A percentile compares a stretch with the other conserved stretches of the same genome.
These are phyloP conservation scores for Diplotaxis tenuifolia DNA, from an alignment of 345 rosid genomes.

Conservation along the genomic window DNA sequence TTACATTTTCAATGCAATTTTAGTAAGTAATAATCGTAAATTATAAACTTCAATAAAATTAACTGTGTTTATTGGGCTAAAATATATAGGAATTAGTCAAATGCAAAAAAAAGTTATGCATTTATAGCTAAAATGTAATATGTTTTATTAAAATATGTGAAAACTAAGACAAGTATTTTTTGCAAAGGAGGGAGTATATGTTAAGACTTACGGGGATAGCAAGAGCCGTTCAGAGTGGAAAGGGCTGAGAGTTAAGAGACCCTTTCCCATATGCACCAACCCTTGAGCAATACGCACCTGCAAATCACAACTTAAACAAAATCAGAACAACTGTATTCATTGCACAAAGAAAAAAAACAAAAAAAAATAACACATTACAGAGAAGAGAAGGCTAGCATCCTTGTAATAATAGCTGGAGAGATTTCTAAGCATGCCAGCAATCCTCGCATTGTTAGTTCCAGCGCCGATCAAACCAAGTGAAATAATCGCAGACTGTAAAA, in stretches of 20 bases:
- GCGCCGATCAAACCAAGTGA: conserved; percentile 77
- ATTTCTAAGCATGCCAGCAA: conserved; percentile 96
- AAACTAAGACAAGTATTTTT: too few species aligned
- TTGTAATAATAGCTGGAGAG: conserved; percentile 94
- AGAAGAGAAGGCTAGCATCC: conserved; percentile 84
- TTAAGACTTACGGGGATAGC: background rate
- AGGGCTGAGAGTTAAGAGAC: conserved; percentile 57
- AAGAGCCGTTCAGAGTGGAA: background rate
- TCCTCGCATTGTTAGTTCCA: conserved; percentile 94
- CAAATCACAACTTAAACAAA: background rate
- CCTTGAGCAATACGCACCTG: background rate
- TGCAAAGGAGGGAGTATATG: too few species aligned
- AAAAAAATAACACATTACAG: conserved; percentile 29
- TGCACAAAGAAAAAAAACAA: conserved; percentile 19
- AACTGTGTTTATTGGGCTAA: too few species aligned
- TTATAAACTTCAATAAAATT: too few species aligned
- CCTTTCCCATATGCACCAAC: conserved; percentile 21
- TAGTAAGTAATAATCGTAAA: too few species aligned
- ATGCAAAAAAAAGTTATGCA: too few species aligned
- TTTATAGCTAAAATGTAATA: too few species aligned
- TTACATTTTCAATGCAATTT: too few species aligned
- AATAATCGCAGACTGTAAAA: background rate
- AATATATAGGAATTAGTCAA: too few species aligned
- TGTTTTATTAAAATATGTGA: too few species aligned
- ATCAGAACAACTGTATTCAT: background rate